phyloP scores from a whole-genome alignment of 768 basidiomycete species.

The Tylopilus vinaceipallidus region DNA sequence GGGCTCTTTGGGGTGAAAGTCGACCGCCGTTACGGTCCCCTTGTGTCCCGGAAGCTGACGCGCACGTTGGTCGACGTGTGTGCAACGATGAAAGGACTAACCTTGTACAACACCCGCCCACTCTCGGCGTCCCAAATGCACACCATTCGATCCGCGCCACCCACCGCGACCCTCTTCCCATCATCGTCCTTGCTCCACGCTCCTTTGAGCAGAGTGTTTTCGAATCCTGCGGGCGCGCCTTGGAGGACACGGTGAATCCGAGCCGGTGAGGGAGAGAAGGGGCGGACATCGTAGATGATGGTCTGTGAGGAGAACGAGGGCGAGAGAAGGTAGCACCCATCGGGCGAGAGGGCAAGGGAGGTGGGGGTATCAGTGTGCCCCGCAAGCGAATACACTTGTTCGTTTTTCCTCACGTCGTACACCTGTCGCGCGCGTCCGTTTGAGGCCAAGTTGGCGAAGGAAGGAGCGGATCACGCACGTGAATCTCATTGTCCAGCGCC shows the following conservation, averaged over 20 bases:
- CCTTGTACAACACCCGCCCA: constrained; percentile 75
- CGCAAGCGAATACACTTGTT: constrained; percentile 73
- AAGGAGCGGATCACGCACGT: constrained; percentile 51
- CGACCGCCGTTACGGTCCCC: constrained; percentile 92
- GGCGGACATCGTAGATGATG: constrained; percentile 89
- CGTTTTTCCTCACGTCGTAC: constrained; percentile 85
- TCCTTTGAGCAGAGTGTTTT: constrained; percentile 77
- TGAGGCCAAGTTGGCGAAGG: too few relatives aligned
- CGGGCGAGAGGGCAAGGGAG: constrained; percentile 89
- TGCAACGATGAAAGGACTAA: constrained; percentile 29
- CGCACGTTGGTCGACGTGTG: background rate
- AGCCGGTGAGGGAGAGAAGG: constrained; percentile 84
- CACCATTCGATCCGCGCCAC: constrained; percentile 86
- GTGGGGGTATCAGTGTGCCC: constrained; percentile 94
- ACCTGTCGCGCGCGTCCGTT: constrained; percentile 46
- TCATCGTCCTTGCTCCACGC: constrained; percentile 89
- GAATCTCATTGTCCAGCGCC: constrained; percentile 93
- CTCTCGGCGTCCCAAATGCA: constrained; percentile 87
- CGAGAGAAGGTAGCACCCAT: constrained; percentile 82
- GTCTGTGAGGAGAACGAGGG: constrained; percentile 88
- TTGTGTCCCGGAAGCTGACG: constrained; percentile 89
- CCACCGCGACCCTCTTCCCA: constrained; percentile 80
- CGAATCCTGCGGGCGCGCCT: constrained; percentile 94
- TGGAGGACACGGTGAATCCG: constrained; percentile 75
- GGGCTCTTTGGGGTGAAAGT: constrained; percentile 95